phyloP scores from a whole-genome alignment of 2,329 filamentous ascomycete species.

The Botrytis fabae region DNA sequence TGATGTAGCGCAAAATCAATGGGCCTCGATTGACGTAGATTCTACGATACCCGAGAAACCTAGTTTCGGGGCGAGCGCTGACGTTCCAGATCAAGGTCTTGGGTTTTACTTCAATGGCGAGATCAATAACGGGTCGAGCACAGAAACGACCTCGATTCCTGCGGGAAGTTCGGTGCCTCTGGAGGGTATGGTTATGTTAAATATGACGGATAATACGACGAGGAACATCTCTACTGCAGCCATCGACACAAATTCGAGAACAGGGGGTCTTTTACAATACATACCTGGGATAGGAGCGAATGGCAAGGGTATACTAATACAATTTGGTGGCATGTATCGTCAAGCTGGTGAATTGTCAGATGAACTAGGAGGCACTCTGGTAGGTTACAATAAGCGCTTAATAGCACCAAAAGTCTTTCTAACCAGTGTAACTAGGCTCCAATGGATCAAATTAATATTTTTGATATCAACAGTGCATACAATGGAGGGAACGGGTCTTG shows the following conservation, averaged over 20 bases:
- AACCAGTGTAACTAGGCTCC: slow-evolving; percentile 8
- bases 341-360: slow-evolving; percentile 1
- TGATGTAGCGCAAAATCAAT: slow-evolving; percentile 13
- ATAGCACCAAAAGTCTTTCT: neutral
- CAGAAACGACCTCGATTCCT: slow-evolving; percentile 9
- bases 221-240: slow-evolving; percentile 44
- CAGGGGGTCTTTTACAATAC: slow-evolving; percentile 44
- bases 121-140: slow-evolving; percentile 21
- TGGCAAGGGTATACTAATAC: slow-evolving; percentile 44
- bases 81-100: slow-evolving; percentile 25
- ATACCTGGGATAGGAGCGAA: slow-evolving; percentile 41
- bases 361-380: slow-evolving; percentile 18
- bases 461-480: slow-evolving; percentile 44
- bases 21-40: neutral
- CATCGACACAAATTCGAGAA: slow-evolving; percentile 41
- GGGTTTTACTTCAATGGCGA: slow-evolving; percentile 33
- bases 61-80: slow-evolving; percentile 22
- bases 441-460: slow-evolving; percentile 44
- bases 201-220: slow-evolving; percentile 41
- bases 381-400: neutral
- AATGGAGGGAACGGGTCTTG: slow-evolving; percentile 39
- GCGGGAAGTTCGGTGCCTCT: slow-evolving; percentile 28
- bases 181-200: slow-evolving; percentile 45
- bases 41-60: slow-evolving; percentile 18
- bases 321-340: slow-evolving; percentile 42